These are phyloP conservation scores for Orbilia blumenaviensis DNA, from an alignment of 2,329 filamentous ascomycete genomes.

Conservation along the genomic window DNA sequence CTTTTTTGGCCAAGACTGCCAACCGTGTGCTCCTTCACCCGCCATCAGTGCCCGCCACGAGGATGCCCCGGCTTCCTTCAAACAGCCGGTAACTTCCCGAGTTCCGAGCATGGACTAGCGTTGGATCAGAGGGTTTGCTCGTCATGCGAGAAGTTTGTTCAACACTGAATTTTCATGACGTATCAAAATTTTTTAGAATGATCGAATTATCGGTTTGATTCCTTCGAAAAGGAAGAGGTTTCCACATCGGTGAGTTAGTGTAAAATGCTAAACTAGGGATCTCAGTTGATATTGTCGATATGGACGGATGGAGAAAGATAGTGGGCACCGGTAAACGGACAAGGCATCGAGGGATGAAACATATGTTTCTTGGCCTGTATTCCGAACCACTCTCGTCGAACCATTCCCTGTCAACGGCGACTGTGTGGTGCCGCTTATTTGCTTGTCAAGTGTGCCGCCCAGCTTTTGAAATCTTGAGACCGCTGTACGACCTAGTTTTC, in stretches of 20 bases:
- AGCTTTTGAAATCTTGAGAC: slow-evolving; percentile 26
- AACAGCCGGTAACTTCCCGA: slow-evolving; percentile 54
- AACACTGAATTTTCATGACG: slow-evolving; percentile 40
- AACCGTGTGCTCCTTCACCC: slow-evolving; percentile 33
- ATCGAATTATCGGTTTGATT: slow-evolving; percentile 28
- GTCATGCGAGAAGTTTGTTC: slow-evolving; percentile 13
- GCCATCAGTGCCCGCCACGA: slow-evolving; percentile 49
- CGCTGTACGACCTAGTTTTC: slow-evolving; percentile 13
- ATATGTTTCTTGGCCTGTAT: slow-evolving; percentile 48
- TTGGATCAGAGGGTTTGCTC: slow-evolving; percentile 29
- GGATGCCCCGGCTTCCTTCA: slow-evolving; percentile 49
- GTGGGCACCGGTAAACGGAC: slow-evolving; percentile 31
- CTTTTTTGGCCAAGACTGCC: slow-evolving; percentile 34
- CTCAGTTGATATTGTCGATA: slow-evolving; percentile 39
- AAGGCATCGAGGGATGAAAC: slow-evolving; percentile 39
- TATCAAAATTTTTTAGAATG: slow-evolving; percentile 17
- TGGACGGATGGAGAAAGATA: slow-evolving; percentile 30
- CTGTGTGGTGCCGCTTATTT: slow-evolving; percentile 46
- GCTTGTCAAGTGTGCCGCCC: slow-evolving; percentile 31
- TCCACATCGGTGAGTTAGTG: slow-evolving; percentile 10
- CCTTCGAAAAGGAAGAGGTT: slow-evolving; percentile 22
- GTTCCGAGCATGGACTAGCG: slow-evolving; percentile 49
- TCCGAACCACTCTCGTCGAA: slow-evolving; percentile 43
- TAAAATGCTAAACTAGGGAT: slow-evolving; percentile 18
- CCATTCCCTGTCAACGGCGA: slow-evolving; percentile 50